These are phyloP conservation scores for Arachis monticola DNA, from an alignment of 331 rosid species.

Conservation along the genomic window DNA sequence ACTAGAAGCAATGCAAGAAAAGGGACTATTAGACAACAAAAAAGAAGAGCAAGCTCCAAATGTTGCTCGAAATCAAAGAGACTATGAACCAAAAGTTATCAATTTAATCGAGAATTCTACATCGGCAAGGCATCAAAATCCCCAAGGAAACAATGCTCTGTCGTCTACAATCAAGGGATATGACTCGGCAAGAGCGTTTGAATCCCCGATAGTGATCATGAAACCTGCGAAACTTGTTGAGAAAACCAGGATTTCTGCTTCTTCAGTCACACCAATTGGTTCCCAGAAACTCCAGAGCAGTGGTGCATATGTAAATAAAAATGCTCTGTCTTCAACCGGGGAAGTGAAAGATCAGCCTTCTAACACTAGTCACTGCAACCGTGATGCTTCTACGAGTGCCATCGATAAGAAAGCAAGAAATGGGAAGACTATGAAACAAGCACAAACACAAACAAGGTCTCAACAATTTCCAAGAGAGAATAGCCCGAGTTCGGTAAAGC, in stretches of 20 bases:
- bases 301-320: conserved; percentile 45
- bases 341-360: conserved; percentile 55
- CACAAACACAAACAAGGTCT: conserved; percentile 55
- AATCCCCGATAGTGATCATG: conserved; percentile 90
- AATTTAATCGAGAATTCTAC: conserved; percentile 50
- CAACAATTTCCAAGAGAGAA: conserved; percentile 57
- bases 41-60: conserved; percentile 63
- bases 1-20: conserved; percentile 82
- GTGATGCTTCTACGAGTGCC: conserved; percentile 53
- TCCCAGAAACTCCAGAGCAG: conserved; percentile 47
- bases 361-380: conserved; percentile 35
- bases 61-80: conserved; percentile 52
- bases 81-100: conserved; percentile 50
- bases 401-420: conserved; percentile 58
- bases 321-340: conserved; percentile 45
- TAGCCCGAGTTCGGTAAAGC: conserved; percentile 52
- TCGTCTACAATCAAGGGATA: conserved; percentile 53
- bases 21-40: conserved; percentile 67
- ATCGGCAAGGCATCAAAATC: conserved; percentile 48
- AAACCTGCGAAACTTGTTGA: conserved; percentile 82
- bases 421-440: conserved; percentile 49
- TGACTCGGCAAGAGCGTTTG: conserved; percentile 53
- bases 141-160: conserved; percentile 44
- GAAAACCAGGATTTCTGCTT: conserved; percentile 60
- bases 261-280: conserved; percentile 59